A percentile compares a stretch with the other conserved stretches of the same genome.
phyloP scores from a whole-genome alignment of 768 basidiomycete genomes.

The Termitomyces sp. region DNA sequence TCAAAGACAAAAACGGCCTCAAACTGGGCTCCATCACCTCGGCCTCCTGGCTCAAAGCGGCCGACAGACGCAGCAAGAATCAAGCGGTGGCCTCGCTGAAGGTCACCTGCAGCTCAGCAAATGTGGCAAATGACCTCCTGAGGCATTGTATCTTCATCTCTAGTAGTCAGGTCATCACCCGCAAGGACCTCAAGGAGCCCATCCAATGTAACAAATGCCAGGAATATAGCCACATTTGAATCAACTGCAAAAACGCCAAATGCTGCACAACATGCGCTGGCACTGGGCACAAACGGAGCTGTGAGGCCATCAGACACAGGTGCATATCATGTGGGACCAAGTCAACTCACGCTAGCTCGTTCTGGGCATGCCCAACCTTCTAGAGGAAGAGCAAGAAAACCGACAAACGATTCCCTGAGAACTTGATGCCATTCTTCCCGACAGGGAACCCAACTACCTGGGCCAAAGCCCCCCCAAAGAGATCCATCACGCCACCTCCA shows the following conservation, averaged over 20 bases:
- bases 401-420: not conserved
- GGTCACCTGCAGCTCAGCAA: not conserved
- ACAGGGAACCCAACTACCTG: not conserved
- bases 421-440: not conserved
- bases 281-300: not conserved
- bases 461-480: not conserved
- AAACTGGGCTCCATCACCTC: not conserved
- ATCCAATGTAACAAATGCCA: not conserved
- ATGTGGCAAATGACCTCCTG: not conserved
- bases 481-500: not conserved
- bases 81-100: not conserved
- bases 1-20: not conserved
- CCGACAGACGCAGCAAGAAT: too few relatives aligned
- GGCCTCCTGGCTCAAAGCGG: not conserved
- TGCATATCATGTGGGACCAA: not conserved
- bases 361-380: not conserved
- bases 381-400: not conserved
- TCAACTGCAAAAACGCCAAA: not conserved
- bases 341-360: not conserved
- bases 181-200: not conserved
- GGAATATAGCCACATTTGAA: not conserved
- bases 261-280: not conserved
- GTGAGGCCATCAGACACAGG: not conserved
- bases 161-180: not conserved
- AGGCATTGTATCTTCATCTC: not conserved